Evolutionary conservation across 1,139 yeast species (phyloP).

Genomic region (Saccharomyces hybrid): DNA sequence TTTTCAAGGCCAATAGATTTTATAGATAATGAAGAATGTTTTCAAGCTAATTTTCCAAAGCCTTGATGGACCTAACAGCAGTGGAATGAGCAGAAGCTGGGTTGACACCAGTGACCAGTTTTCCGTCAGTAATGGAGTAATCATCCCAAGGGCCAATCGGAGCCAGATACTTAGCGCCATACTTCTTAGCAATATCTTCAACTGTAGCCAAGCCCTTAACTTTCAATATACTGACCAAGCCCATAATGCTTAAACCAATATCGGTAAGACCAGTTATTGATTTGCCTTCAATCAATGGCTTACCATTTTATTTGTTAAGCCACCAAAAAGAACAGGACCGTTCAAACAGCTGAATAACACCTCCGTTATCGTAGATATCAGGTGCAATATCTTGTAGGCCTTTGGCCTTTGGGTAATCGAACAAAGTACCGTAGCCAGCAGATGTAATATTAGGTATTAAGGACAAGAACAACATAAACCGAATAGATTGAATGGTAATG

Average conservation of each 20-base stretch:
- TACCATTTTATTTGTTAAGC: constrained; percentile 39
- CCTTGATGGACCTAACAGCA: constrained; percentile 9
- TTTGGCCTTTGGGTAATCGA: constrained; percentile 49
- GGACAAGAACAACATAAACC: too few species aligned
- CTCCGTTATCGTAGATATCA: constrained; percentile 43
- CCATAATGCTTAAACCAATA: constrained; percentile 42
- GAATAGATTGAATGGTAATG: too few species aligned
- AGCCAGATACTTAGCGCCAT: constrained; percentile 40
- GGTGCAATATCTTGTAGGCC: constrained; percentile 42
- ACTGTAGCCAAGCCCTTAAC: constrained; percentile 34
- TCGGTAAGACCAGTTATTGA: constrained; percentile 56
- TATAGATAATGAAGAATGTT: too few species aligned
- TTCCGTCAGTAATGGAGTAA: constrained; percentile 46
- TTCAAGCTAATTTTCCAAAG: neutral
- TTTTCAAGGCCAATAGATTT: too few species aligned
- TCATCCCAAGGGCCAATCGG: constrained; percentile 50
- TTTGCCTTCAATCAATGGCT: constrained; percentile 44
- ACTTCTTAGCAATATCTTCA: constrained; percentile 33
- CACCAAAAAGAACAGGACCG: constrained; percentile 51
- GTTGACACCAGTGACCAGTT: constrained; percentile 54
- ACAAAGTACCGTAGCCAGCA: constrained; percentile 59
- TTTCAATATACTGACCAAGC: constrained; percentile 35
- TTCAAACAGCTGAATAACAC: constrained; percentile 63
- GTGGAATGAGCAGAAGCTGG: constrained; percentile 46
- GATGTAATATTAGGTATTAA: constrained; percentile 36